phyloP scores from a whole-genome alignment of 176 grass and related monocot genomes.

The Typha latifolia region DNA sequence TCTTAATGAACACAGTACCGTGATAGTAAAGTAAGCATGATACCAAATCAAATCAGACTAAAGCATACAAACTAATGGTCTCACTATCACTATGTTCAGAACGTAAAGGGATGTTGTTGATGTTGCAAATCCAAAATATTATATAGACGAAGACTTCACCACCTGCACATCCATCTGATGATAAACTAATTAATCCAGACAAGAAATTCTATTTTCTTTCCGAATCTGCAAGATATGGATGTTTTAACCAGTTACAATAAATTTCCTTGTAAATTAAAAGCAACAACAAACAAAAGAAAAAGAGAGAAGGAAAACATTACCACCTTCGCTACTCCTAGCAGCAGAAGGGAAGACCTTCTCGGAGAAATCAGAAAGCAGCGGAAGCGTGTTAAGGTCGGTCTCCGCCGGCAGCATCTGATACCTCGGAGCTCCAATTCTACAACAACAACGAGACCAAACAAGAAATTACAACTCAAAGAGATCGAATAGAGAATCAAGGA shows the following conservation, averaged over 20 bases:
- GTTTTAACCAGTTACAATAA: no score
- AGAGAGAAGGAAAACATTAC: constrained; percentile 5
- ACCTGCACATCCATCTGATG: no score
- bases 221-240: not conserved
- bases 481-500: not conserved
- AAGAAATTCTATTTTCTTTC: no score
- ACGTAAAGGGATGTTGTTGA: no score
- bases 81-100: no score
- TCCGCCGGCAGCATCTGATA: constrained; percentile 97
- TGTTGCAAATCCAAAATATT: no score
- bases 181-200: no score
- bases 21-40: no score
- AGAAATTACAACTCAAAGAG: not conserved
- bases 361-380: constrained; percentile 51
- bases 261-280: not conserved
- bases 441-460: constrained; percentile 12
- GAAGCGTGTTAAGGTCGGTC: constrained; percentile 89
- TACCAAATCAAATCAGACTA: no score
- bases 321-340: constrained; percentile 69
- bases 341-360: constrained; percentile 55
- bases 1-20: no score
- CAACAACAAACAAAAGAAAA: not conserved
- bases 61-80: no score
- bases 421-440: constrained; percentile 74
- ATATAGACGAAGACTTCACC: no score